Evolutionary conservation across 2,329 filamentous ascomycete genomes (phyloP).

Genomic region (Endothia cerciana): DNA sequence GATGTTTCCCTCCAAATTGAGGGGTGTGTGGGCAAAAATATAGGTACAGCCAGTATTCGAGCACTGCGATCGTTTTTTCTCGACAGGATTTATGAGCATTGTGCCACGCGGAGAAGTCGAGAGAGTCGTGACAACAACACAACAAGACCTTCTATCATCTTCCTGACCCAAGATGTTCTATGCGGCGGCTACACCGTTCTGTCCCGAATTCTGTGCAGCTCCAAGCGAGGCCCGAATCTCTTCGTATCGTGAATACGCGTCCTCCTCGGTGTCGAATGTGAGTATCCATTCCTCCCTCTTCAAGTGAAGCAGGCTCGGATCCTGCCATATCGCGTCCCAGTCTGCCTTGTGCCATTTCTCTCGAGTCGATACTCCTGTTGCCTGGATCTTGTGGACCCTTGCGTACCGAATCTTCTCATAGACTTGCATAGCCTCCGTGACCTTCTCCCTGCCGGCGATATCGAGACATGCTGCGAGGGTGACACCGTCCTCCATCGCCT

Average conservation of each 20-base stretch:
- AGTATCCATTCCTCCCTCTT: slow-evolving; percentile 53
- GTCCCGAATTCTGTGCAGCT: background rate
- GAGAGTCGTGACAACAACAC: background rate
- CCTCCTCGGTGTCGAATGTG: slow-evolving; percentile 51
- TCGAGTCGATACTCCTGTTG: slow-evolving; percentile 50
- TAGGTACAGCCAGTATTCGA: too few species aligned
- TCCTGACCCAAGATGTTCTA: background rate
- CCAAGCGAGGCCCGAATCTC: background rate
- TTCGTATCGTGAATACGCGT: slow-evolving; percentile 41
- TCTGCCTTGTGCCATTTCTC: slow-evolving; percentile 58
- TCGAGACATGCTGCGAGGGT: slow-evolving; percentile 49
- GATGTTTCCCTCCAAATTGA: too few species aligned
- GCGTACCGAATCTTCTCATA: slow-evolving; percentile 53
- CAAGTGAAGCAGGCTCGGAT: slow-evolving; percentile 49
- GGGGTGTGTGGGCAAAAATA: too few species aligned
- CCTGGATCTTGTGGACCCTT: slow-evolving; percentile 51
- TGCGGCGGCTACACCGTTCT: background rate
- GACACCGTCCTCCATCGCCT: slow-evolving; percentile 55
- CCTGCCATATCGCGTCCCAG: slow-evolving; percentile 49
- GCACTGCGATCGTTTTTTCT: too few species aligned
- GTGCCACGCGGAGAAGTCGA: background rate
- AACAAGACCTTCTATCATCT: background rate
- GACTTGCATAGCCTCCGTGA: slow-evolving; percentile 45
- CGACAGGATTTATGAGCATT: background rate
- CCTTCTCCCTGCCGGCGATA: slow-evolving; percentile 37